Base-by-base conservation (phyloP, 306 rosid genomes). In the Inga leiocalycina region DNA sequence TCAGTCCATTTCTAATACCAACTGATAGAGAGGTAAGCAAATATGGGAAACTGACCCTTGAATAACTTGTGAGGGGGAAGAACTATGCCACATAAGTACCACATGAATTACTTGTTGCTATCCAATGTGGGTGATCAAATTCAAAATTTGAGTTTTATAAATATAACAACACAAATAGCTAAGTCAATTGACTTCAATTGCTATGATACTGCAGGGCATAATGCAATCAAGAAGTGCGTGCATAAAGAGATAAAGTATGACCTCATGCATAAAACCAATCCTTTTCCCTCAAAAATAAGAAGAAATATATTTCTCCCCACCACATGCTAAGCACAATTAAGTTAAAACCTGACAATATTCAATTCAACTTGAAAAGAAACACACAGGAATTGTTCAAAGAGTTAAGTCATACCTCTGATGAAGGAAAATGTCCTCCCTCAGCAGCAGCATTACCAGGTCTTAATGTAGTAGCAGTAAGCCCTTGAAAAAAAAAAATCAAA, bases 391-490 rank as follows among this genome's bases (percentile, higher is more conserved):
- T 69, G 49, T 66, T 80, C 79, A 61, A n/a, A 37, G 80, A 76
- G 69, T 46, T 79, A 54, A 74, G 59, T 9, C 84, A 78, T 90
- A 96, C 99, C 99, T 94, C 94, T 76, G 90, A 87, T 71, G 92
- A 86, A 81, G 91, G 98, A 62, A 97, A 68, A 87, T 90, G 85
- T 75, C 87, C 91, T 70, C 90, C 93, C 73, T 85, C 92, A 61
- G 57, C 88, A 82, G 93, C 81, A 59, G 81, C 85, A 85, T 87
- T 92, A 65, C 89, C 91, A 69, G 87, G 91, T 84, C 90, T 84
- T 45, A 90, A 85, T 43, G 92, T 91, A 76, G 92, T 78, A 69
- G 89, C 85, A 70, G 85, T 77, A 71, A 77, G 86, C 74, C 94
- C 99, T 96, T 72, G 89, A 74, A 27, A 4, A 3, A 10, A 61